Base-by-base conservation (phyloP, 139 green algal species). In the Cymbomonas tetramitiformis region DNA sequence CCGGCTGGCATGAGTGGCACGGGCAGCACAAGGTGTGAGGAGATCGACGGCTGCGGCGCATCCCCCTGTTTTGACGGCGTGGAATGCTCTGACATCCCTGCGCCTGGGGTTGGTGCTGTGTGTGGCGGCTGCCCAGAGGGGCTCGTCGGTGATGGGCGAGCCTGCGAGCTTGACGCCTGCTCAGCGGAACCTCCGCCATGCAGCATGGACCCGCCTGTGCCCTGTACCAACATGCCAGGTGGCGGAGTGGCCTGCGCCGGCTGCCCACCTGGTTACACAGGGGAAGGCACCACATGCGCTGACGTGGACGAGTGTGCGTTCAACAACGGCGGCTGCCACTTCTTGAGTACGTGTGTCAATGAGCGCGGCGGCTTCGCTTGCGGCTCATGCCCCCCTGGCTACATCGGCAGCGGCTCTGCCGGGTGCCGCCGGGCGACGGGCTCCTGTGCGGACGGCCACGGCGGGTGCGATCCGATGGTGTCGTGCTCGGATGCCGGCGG, bases 381-480 rank as follows among this genome's bases (percentile, higher is more conserved):
- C 32, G 26, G 51, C 51, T 18, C 51, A 12, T 58, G 51, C 51
- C 51, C 51, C 19, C n/a, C 29, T 4, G 51, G 51, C 3, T 58
- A 58, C 26, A 7, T 19, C 6, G 51, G 51, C 28, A 58, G 51
- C 51, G 51, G 51, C 30, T 15, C 44, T 19, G 21, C 29, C 51
- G 51, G 29, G 29, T 58, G 51, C 51, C 21, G 5, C 19, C 3
- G 25, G 4, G 26, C 24, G 29, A 47, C 9, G 31, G n/a, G n/a
- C n/a, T 9, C 4, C 8, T 58, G 51, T 33, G 51, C 10, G 18
- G 18, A 24, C 9, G 25, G 25, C 28, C 44, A 58, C 51, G 51
- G 51, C 51, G 51, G 51, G 15, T 58, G 51, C 51, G 51, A 58
- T 25, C 51, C 51, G 28, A 7, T 47, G 10, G 15, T 23, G 51